phyloP scores from a whole-genome alignment of 2,329 filamentous ascomycete genomes.

The Alternaria tenuissima region DNA sequence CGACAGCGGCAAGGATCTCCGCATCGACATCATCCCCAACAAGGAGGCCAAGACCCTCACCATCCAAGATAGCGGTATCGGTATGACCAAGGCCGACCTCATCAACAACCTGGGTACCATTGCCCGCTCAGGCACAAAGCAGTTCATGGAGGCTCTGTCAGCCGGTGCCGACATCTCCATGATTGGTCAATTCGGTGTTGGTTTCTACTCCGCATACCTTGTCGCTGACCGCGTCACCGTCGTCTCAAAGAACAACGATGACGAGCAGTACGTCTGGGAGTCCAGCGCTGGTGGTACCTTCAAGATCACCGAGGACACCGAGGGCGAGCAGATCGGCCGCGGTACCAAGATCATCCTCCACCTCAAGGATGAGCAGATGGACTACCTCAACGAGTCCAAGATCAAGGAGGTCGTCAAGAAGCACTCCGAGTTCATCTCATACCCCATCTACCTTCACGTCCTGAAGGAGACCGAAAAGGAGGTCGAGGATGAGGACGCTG shows the following conservation, averaged over 20 bases:
- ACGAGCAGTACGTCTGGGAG: slow-evolving; percentile 99
- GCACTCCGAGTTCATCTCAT: slow-evolving; percentile 99
- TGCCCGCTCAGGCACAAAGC: slow-evolving; percentile 98
- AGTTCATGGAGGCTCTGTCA: slow-evolving; percentile 99
- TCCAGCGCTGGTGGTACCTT: slow-evolving; percentile 97
- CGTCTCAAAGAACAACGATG: slow-evolving; percentile 98
- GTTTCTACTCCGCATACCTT: slow-evolving; percentile 99
- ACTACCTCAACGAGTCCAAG: slow-evolving; percentile 98
- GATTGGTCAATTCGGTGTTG: slow-evolving; percentile 99
- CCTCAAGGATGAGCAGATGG: slow-evolving; percentile 98
- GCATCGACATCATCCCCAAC: slow-evolving; percentile 98
- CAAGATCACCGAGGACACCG: slow-evolving; percentile 88
- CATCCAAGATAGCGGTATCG: slow-evolving; percentile 97
- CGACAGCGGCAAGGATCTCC: slow-evolving; percentile 95
- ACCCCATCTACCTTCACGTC: slow-evolving; percentile 99
- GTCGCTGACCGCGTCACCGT: slow-evolving; percentile 96
- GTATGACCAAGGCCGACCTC: slow-evolving; percentile 99
- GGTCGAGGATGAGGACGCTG: slow-evolving; percentile 91
- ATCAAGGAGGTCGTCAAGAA: slow-evolving; percentile 99
- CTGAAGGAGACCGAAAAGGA: slow-evolving; percentile 99
- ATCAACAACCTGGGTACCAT: slow-evolving; percentile 99
- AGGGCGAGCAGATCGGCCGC: slow-evolving; percentile 88
- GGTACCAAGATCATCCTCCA: slow-evolving; percentile 98
- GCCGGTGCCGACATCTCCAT: slow-evolving; percentile 99
- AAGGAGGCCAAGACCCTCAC: slow-evolving; percentile 98